Evolutionary conservation across 495 filamentous ascomycete species (phyloP), one percentile per base, ranked within the genome.

Genomic region (Elaphomyces granulatus): DNA sequence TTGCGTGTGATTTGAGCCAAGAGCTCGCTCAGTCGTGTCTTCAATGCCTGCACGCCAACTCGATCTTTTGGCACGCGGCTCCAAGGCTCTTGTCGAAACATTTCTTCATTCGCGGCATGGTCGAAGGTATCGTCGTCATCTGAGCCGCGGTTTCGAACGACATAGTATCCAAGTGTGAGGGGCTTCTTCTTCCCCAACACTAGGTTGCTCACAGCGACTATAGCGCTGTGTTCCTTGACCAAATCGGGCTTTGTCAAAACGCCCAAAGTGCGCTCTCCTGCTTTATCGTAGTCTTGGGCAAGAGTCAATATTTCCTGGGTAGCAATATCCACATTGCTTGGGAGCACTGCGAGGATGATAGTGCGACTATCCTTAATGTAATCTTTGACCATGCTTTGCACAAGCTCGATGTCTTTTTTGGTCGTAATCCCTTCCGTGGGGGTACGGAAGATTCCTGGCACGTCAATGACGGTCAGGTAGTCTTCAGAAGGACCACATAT

Each of bases 261-360:
- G 4, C 70, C 72, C 3, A 80, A 48, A 2, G 70, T 76, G 14
- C 72, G 57, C 15, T 56, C 46, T 1, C 66, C 52, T 8, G 46
- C 42, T 0, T 51, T 43, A 38, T 75, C 72, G 21, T 63, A 51
- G 12, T 50, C 42, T 37, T 55, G 48, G 1, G 61, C 62, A 3
- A 63, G 47, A 0, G 55, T 47, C 1, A 76, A 32, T 3, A 80
- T 58, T 1, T 54, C 45, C 41, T 80, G 76, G 20, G 64, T 63
- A 4, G 64, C 54, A 28, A 61, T 60, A 38, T 76, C 65, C 16
- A 54, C 58, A 10, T 61, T 64, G 0, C 72, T 74, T 3, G 59
- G 63, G 0, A 83, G 59, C 0, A 83, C 72, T 0, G 76, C 74
- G 0, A 83, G 60, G 28, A 82, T 76, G 38, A 83, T 76, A 45